These are phyloP conservation scores for Wickerhamomyces sp. DNA, from an alignment of 1,139 yeast genomes.

Conservation along the genomic window DNA sequence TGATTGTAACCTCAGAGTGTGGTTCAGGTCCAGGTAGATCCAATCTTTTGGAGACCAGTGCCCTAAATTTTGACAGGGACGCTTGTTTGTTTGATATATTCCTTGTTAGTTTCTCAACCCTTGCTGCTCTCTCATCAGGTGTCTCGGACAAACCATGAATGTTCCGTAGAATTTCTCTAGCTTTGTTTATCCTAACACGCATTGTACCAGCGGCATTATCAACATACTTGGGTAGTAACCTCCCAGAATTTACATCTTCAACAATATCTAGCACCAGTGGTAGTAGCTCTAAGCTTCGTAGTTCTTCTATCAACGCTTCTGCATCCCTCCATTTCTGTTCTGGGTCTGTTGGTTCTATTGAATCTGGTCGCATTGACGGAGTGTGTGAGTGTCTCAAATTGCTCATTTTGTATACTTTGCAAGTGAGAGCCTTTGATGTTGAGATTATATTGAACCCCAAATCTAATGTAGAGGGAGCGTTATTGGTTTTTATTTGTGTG, in stretches of 20 bases:
- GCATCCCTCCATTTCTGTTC: constrained; percentile 3
- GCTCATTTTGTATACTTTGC: constrained; percentile 37
- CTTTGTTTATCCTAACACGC: constrained; percentile 15
- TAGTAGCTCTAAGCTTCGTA: constrained; percentile 17
- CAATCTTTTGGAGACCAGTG: constrained; percentile 10
- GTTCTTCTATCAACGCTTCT: constrained; percentile 11
- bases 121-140: constrained; percentile 17
- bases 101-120: constrained; percentile 14
- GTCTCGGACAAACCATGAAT: constrained; percentile 21
- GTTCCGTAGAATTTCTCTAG: constrained; percentile 15
- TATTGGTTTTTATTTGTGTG: no score
- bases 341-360: background rate
- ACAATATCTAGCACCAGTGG: constrained; percentile 23
- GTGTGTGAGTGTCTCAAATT: background rate
- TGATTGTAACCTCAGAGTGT: background rate
- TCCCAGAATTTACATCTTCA: constrained; percentile 21
- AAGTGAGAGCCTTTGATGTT: no score
- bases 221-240: constrained; percentile 21
- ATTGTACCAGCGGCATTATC: constrained; percentile 22
- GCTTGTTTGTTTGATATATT: constrained; percentile 14
- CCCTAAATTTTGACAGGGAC: constrained; percentile 11
- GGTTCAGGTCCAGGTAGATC: background rate
- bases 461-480: no score
- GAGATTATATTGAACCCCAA: no score
- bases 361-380: background rate